Conservation (phyloP, 495 filamentous ascomycete species). For the Penicillium maclennaniae region DNA sequence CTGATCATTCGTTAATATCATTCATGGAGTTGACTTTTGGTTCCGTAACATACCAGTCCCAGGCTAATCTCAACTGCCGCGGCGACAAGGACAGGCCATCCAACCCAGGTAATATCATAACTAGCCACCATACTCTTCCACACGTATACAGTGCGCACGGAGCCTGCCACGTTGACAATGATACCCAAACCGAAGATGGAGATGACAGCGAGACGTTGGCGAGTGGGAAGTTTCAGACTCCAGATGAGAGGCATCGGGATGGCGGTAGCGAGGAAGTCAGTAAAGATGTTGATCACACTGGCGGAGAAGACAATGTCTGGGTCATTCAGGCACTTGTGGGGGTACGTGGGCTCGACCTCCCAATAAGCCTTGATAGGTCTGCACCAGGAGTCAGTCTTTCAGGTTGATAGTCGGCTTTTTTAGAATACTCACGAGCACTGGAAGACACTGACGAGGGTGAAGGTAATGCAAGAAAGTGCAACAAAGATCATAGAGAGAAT, state of each 20-base stretch:
- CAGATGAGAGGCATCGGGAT: slow-evolving; percentile 59
- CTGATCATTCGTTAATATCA: slow-evolving; percentile 17
- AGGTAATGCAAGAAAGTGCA: slow-evolving; percentile 39
- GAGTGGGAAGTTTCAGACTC: slow-evolving; percentile 50
- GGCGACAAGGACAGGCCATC: slow-evolving; percentile 50
- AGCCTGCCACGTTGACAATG: slow-evolving; percentile 54
- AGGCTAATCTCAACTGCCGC: slow-evolving; percentile 56
- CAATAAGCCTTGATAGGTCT: slow-evolving; percentile 56
- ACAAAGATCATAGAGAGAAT: slow-evolving; percentile 46
- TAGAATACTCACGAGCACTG: slow-evolving; percentile 50
- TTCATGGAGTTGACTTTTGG: background rate
- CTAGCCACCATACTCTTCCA: slow-evolving; percentile 46
- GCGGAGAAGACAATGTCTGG: slow-evolving; percentile 46
- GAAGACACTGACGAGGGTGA: slow-evolving; percentile 50
- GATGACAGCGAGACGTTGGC: slow-evolving; percentile 53
- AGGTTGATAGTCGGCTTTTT: background rate
- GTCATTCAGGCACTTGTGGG: slow-evolving; percentile 49
- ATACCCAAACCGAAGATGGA: slow-evolving; percentile 57
- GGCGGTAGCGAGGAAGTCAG: slow-evolving; percentile 54
- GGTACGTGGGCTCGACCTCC: slow-evolving; percentile 33
- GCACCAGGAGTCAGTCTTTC: slow-evolving; percentile 4
- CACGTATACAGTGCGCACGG: slow-evolving; percentile 51
- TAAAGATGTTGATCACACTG: slow-evolving; percentile 57
- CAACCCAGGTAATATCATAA: slow-evolving; percentile 53
- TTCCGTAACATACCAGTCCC: slow-evolving; percentile 49